Base-by-base conservation (phyloP, 805 yeast species). In the Schizosaccharomyces japonicus region DNA sequence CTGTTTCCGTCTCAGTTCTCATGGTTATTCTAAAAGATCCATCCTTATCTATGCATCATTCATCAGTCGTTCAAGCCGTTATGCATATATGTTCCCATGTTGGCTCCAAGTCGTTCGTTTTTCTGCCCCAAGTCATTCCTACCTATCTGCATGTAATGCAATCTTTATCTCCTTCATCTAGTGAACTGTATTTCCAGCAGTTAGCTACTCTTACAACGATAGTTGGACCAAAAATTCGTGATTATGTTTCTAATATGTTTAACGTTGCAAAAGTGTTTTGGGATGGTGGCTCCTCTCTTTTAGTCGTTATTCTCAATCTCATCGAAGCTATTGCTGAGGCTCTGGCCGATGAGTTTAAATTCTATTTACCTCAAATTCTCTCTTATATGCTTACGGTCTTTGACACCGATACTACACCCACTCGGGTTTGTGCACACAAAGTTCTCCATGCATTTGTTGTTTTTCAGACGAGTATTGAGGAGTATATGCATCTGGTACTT, bases 121-220 rank as follows among this genome's bases (percentile, higher is more conserved):
- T 82, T 58, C 63, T 92, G 49, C 80, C 80, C 28, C 81, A 82
- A 50, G 80, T 87, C 8, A 75, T 90, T 28, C 94, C 94, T 1
- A 94, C 93, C 0, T 75, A 87, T 52, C 68, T 82, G 28, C 70
- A 69, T 32, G 95, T 87, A 5, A 81, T 90, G 83, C 77, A 76
- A 48, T 67, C 76, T 1, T 80, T 87, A 56, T 59, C 64, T 50
- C 76, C 76, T 1, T 71, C 81, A 0, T 73, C 82, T 73, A 65
- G 82, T n/a, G 94, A 83, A 54, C 78, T 84, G 49, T 80, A 85
- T 56, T 84, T 90, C 62, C 83, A 84, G 57, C 95, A 87, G 56
- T 64, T 90, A 50, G 78, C 87, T 7, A 76, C 77, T 1, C 65
- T 90, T 51, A 76, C 85, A 4, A 64, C 72, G 19, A 81, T 84